These are phyloP conservation scores for Mycena olivaceomarginata DNA, from an alignment of 768 basidiomycete genomes.

Conservation along the genomic window DNA sequence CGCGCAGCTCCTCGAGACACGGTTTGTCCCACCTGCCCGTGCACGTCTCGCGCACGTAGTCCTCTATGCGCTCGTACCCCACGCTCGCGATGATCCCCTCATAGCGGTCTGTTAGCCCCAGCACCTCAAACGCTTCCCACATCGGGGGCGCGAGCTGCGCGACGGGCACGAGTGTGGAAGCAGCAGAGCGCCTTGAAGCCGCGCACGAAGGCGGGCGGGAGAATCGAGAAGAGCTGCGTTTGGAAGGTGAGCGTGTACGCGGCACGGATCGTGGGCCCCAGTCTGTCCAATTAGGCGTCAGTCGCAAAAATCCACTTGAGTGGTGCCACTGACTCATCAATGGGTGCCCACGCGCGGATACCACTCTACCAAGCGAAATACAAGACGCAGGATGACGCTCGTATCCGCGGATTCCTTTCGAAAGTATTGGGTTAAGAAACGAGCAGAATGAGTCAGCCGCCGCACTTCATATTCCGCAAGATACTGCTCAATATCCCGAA, in stretches of 20 bases:
- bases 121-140: conserved; percentile 78
- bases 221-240: conserved; percentile 81
- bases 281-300: conserved; percentile 59
- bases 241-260: conserved; percentile 84
- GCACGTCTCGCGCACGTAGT: conserved; percentile 80
- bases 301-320: conserved; percentile 12
- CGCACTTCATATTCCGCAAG: conserved; percentile 80
- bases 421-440: not conserved
- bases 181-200: conserved; percentile 83
- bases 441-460: not conserved
- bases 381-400: conserved; percentile 69
- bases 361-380: conserved; percentile 82
- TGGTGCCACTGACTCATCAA: conserved; percentile 71
- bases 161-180: conserved; percentile 68
- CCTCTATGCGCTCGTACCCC: conserved; percentile 91
- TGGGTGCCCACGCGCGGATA: conserved; percentile 85
- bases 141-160: conserved; percentile 55
- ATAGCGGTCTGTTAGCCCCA: conserved; percentile 89
- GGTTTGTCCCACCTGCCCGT: conserved; percentile 81
- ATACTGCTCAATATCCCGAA: conserved; percentile 73
- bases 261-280: conserved; percentile 75
- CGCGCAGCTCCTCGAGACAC: conserved; percentile 75
- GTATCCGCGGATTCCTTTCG: conserved; percentile 67
- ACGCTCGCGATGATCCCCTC: conserved; percentile 90
- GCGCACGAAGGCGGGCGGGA: conserved; percentile 80